Base-by-base conservation (phyloP, 768 basidiomycete species). In the Psilocybe azurescens region DNA sequence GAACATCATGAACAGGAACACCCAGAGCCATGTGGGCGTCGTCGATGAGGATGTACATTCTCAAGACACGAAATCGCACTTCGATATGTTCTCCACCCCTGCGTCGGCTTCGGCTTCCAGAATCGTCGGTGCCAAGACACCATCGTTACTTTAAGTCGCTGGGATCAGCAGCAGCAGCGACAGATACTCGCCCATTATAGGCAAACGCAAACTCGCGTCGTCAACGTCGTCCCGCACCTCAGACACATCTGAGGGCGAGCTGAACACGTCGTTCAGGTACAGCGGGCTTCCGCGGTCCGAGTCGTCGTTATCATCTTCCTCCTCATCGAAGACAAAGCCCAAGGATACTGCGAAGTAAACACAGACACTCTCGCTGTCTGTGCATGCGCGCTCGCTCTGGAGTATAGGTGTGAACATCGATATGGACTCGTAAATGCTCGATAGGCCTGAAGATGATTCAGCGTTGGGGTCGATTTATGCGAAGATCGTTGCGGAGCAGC, bases 211-310 rank as follows among this genome's bases (percentile, higher is more conserved):
- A 1, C 44, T 61, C 5, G 36, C 60, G 4, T 28, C 63, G 24
- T 49, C 57, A 2, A 58, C 59, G 47, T 61, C 50, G 3, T 81
- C 82, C 24, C 80, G 75, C 18, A 80, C 81, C 2, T 89, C 89
- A 0, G 79, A 89, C 62, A 80, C 81, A 2, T 89, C 89, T 0
- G 79, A 89, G 62, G 91, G 91, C 0, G 80, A 87, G 64, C 81
- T 93, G 49, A 87, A 93, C 64, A 81, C 77, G 7, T 83, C 86
- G 20, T 93, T 94, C 83, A 89, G 82, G 69, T 93, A 93, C 62
- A 91, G 91, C 24, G 90, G 90, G 24, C 67, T 77, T 9, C 77
- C 77, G 4, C 67, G 68, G 48, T 62, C 59, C n/a, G 60, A 67
- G 50, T 60, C 72, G 5, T 70, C 74, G 0, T 63, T 69, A 6